These are phyloP conservation scores for Allomyces javanicus DNA, from an alignment of 192 early-diverging fungal species.

Conservation along the genomic window DNA sequence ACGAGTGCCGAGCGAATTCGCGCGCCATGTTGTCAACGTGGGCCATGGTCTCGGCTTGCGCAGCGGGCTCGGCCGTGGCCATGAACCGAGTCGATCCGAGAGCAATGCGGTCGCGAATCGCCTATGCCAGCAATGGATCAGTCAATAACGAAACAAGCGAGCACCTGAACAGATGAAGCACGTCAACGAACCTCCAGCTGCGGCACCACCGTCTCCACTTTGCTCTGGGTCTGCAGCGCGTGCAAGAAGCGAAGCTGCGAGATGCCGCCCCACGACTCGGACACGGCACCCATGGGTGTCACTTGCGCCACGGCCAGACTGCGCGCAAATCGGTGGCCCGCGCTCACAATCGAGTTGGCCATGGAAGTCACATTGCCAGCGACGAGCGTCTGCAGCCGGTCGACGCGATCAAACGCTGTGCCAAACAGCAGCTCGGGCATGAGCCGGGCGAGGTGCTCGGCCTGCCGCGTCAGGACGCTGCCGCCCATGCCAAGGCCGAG, in stretches of 20 bases:
- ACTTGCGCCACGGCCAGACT: constrained; percentile 41
- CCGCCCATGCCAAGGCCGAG: constrained; percentile 39
- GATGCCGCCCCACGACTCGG: constrained; percentile 34
- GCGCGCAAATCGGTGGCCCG: constrained; percentile 65
- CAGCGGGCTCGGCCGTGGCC: no score
- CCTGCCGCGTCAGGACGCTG: constrained; percentile 53
- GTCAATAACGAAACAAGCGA: no score
- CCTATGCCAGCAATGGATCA: no score
- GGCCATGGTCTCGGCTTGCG: no score
- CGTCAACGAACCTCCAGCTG: neutral
- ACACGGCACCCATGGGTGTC: constrained; percentile 26
- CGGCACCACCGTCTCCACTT: neutral
- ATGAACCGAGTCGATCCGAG: no score
- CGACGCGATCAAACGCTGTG: constrained; percentile 47
- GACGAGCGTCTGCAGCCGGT: constrained; percentile 58
- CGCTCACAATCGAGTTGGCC: constrained; percentile 59
- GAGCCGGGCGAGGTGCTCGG: constrained; percentile 50
- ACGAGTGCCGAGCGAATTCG: no score
- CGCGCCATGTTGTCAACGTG: no score
- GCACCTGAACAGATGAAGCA: no score
- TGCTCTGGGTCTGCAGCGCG: constrained; percentile 17
- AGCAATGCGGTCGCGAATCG: no score
- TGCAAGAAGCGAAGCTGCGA: constrained; percentile 67
- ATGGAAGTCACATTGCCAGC: constrained; percentile 44
- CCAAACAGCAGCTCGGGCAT: constrained; percentile 46